Evolutionary conservation across 805 yeast species (phyloP).

Genomic region (Metschnikowia kofuensis): DNA sequence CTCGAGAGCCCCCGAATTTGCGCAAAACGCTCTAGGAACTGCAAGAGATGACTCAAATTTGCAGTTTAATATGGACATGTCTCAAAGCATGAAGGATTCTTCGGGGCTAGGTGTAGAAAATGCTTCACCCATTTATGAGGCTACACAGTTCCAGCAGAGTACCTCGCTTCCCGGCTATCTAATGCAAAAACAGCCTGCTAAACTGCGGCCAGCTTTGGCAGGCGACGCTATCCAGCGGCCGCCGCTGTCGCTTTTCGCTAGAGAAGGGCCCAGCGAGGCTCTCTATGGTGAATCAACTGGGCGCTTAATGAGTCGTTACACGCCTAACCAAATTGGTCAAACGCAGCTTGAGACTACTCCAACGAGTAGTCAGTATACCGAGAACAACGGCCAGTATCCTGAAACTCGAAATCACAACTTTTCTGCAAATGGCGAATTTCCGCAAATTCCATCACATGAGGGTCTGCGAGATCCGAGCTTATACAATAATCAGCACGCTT

Average conservation of each 20-base stretch:
- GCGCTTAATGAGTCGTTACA: too few relatives aligned
- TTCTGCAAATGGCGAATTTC: background rate
- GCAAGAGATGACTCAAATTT: background rate
- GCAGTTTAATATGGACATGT: conserved; percentile 1
- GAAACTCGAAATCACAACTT: background rate
- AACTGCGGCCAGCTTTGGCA: background rate
- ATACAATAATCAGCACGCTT: background rate
- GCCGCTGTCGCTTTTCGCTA: background rate
- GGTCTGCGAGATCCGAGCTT: background rate
- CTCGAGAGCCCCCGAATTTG: background rate
- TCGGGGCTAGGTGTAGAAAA: conserved; percentile 1
- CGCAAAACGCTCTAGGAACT: background rate
- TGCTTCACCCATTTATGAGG: conserved; percentile 8
- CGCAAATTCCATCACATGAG: background rate
- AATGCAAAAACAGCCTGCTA: background rate
- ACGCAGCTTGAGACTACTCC: background rate
- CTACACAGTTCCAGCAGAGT: conserved; percentile 18
- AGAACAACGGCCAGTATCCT: background rate
- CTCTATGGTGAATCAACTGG: background rate
- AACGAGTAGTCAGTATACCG: background rate
- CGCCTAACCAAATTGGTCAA: too few relatives aligned
- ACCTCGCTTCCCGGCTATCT: conserved; percentile 13
- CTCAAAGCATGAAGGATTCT: conserved; percentile 3
- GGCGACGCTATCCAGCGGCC: background rate
- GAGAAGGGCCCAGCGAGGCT: background rate